phyloP scores from a whole-genome alignment of 805 yeast species.

The Candida krabiensis region DNA sequence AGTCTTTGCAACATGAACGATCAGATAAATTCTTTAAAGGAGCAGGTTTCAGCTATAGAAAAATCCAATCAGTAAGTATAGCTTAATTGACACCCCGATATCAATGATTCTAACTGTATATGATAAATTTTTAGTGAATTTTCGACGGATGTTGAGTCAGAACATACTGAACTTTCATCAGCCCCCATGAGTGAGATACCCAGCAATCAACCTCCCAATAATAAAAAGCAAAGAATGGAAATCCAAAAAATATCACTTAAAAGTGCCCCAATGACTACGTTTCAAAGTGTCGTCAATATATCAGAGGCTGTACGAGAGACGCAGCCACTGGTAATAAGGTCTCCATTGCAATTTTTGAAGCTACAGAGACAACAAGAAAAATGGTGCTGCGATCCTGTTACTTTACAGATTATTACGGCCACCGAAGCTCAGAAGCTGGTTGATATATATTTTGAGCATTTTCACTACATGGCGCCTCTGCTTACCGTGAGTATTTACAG shows the following conservation, averaged over 20 bases:
- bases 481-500: slow-evolving; percentile 13
- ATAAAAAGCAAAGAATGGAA: slow-evolving; percentile 9
- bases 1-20: too few species aligned
- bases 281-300: slow-evolving; percentile 13
- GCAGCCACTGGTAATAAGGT: slow-evolving; percentile 1
- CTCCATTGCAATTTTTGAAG: slow-evolving; percentile 10
- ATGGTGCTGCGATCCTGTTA: slow-evolving; percentile 18
- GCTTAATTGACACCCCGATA: too few species aligned
- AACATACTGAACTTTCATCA: background rate
- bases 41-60: too few species aligned
- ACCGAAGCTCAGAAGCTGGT: slow-evolving; percentile 16
- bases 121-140: too few species aligned
- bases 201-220: background rate
- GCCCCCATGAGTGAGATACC: background rate
- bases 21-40: too few species aligned
- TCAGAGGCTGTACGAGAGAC: slow-evolving; percentile 3
- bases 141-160: too few species aligned
- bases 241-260: slow-evolving; percentile 13
- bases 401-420: slow-evolving; percentile 7
- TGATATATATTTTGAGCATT: slow-evolving; percentile 12
- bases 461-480: slow-evolving; percentile 18
- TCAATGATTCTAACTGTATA: too few species aligned
- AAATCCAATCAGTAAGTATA: too few species aligned
- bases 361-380: slow-evolving; percentile 6
- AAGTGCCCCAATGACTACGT: slow-evolving; percentile 17